Conservation (phyloP, 139 green algal species). For the Parachlorella kessleri region DNA sequence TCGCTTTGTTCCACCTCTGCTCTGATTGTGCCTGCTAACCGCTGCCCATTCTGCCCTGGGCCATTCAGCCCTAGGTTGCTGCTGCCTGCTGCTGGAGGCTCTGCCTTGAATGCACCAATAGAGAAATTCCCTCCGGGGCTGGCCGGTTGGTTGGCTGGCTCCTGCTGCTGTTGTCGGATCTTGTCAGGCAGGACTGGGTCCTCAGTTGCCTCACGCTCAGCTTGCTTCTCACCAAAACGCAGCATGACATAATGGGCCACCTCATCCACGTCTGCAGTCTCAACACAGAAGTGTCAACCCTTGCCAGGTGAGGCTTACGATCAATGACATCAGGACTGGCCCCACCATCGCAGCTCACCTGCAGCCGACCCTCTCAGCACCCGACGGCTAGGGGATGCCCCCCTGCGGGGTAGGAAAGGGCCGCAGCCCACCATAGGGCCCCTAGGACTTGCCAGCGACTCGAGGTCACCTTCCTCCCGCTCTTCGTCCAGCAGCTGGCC, state of each 20-base stretch:
- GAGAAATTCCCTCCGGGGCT: background rate
- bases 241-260: background rate
- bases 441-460: background rate
- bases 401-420: background rate
- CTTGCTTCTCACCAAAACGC: background rate
- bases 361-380: background rate
- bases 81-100: background rate
- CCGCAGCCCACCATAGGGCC: background rate
- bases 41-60: background rate
- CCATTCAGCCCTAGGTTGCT: background rate
- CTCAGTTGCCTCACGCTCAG: background rate
- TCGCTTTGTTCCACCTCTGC: too few species aligned
- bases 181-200: background rate
- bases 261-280: background rate
- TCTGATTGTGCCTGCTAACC: background rate
- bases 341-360: background rate
- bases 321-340: too few species aligned
- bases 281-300: background rate
- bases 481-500: too few species aligned
- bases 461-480: too few species aligned
- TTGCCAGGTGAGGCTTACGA: background rate
- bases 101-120: background rate
- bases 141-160: background rate
- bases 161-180: background rate
- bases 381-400: background rate